phyloP scores from a whole-genome alignment of 441 rosid species.

The Metrosideros polymorpha region DNA sequence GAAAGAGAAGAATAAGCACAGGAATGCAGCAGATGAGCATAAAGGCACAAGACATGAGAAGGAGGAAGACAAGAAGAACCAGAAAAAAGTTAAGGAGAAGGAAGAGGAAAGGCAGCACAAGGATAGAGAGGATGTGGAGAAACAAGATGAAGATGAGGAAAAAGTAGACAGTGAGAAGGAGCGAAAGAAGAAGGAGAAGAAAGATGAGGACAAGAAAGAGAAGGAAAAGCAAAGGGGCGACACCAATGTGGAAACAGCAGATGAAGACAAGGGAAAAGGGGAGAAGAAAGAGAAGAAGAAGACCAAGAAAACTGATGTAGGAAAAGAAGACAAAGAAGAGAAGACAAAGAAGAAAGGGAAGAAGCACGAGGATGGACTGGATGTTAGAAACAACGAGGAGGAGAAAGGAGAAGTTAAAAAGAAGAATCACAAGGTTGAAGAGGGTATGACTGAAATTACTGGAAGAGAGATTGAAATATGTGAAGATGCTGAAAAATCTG shows the following conservation, averaged over 20 bases:
- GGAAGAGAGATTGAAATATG: conserved; percentile 19
- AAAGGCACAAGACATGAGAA: conserved; percentile 6
- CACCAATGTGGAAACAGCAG: neutral
- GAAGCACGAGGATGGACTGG: conserved; percentile 7
- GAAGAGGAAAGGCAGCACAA: neutral
- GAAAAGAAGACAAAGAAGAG: neutral
- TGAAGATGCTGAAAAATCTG: conserved; percentile 5
- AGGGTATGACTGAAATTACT: neutral
- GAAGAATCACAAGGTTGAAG: neutral
- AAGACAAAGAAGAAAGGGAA: conserved; percentile 8
- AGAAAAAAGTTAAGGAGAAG: neutral
- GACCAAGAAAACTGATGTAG: neutral
- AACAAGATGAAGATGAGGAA: neutral
- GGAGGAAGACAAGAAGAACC: neutral
- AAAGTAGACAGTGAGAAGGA: neutral
- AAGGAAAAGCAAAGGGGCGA: neutral
- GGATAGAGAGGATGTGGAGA: neutral
- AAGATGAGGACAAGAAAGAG: neutral
- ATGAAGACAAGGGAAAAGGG: neutral
- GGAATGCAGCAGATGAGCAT: neutral
- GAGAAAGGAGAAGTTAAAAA: conserved; percentile 4
- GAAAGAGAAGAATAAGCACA: neutral
- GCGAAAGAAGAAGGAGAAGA: neutral
- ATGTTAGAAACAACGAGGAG: conserved; percentile 3
- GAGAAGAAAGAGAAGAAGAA: conserved; percentile 1